Evolutionary conservation across 192 early-diverging fungal species (phyloP).

Genomic region (Powellomyces hirtus): DNA sequence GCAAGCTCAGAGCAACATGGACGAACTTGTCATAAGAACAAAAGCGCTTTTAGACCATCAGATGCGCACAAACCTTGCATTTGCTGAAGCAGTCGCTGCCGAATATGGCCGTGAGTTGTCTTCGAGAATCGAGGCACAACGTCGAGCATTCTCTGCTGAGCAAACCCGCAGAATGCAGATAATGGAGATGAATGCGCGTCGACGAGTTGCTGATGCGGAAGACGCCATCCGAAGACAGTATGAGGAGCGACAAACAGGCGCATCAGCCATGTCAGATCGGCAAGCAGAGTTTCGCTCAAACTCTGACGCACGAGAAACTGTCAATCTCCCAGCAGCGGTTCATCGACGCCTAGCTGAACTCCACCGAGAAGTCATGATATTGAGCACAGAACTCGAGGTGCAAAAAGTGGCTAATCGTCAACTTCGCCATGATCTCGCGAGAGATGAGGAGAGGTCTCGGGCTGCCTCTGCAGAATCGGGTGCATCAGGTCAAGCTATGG

Average conservation of each 20-base stretch:
- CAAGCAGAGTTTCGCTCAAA: not conserved
- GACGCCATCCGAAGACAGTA: conserved; percentile 12
- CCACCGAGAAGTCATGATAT: not conserved
- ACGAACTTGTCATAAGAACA: conserved; percentile 14
- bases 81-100: conserved; percentile 30
- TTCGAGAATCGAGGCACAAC: conserved; percentile 16
- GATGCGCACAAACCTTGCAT: conserved; percentile 31
- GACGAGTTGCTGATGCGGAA: conserved; percentile 13
- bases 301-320: not conserved
- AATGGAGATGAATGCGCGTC: conserved; percentile 13
- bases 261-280: not conserved
- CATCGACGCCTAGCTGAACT: conserved; percentile 1
- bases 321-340: not conserved
- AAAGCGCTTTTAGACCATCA: conserved; percentile 28
- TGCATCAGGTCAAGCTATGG: not conserved
- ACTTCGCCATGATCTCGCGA: not conserved
- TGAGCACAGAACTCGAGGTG: not conserved
- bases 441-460: not conserved
- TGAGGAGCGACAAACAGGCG: conserved; percentile 7
- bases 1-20: not conserved
- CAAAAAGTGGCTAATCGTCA: not conserved
- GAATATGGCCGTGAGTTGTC: conserved; percentile 31
- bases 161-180: conserved; percentile 4
- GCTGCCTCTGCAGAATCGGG: not conserved
- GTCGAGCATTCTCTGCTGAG: conserved; percentile 17